Evolutionary conservation across 148 eudicot species (phyloP), one percentile per base, ranked within the genome.

Genomic region (Polygonum aviculare): DNA sequence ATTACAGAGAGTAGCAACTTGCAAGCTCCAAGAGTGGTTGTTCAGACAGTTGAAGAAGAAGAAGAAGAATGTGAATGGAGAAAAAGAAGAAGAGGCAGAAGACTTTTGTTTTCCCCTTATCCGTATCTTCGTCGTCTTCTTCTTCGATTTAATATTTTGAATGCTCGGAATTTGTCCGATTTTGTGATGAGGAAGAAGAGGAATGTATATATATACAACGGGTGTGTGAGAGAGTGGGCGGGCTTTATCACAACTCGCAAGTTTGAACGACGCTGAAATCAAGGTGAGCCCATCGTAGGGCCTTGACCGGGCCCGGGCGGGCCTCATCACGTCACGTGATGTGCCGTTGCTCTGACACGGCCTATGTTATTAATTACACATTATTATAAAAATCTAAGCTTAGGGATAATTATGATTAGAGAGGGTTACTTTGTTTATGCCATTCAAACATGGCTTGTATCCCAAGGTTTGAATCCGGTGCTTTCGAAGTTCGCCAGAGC

Each of bases 401-500:
- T 26, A 60, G 11, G 67, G 67, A 9, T 60, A 60, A 45, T 40
- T 70, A 62, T 2, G 69, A 26, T 26, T 62, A 62, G 38, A 7
- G 44, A 26, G 44, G 55, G 69, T 62, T 26, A 60, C 31, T 62
- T 26, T 31, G 31, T n/a, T 62, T 9, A 62, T 51, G 38, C 38
- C 69, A 11, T 62, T 62, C 69, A 62, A 62, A 62, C 36, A 62
- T 62, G 69, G 38, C 10, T 62, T 62, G 69, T 62, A 62, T 62
- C 69, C 69, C 69, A 62, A 62, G 69, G 69, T 62, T 62, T 62
- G 69, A 62, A 62, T 31, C 65, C 18, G 69, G 31, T 31, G 36
- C 69, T 62, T 62, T 26, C 63, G 3, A 57, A 57, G 55, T 50
- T 50, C n/a, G 4, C 55, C 7, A 54, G 60, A 16, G 31, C 36